Base-by-base conservation (phyloP, 371 early-diverging fungal species). In the Mucor plumbeus region DNA sequence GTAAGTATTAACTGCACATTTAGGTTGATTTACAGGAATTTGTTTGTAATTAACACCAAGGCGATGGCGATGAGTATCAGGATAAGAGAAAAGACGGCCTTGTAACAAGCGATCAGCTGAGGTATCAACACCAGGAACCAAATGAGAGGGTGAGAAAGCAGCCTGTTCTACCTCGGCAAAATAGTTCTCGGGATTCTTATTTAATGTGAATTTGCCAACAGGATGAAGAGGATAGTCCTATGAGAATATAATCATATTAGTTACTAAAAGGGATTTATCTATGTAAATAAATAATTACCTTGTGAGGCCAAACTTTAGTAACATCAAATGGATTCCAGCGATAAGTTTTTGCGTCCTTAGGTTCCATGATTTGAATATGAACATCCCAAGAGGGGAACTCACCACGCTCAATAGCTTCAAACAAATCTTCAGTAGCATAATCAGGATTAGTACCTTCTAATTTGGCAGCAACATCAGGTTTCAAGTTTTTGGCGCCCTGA, bases 241-340 rank as follows among this genome's bases (percentile, higher is more conserved):
- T 72, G 71, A 70, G 81, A 86, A 66, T 79, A 75, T 39, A 79
- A 59, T 17, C 71, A 63, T 26, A 9, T 21, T 15, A 65, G 21
- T 40, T 31, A 19, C 17, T 19, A 35, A 33, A 33, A 35, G 19
- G 14, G 14, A 15, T 14, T 0, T 53, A 26, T 13, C 5, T 10
- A 38, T 31, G 14, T 19, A 10, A 33, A 31, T 26, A 39, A 34
- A 38, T 7, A 57, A 11, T 67, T 76, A 78, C 78, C 71, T 83
- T 80, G 58, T 94, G 89, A 39, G 91, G 84, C 86, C 90, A 87
- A 48, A 92, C 86, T 85, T 94, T 95, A 73, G 95, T 95, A 60
- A 90, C 86, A 76, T 95, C 95, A 70, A 95, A 89, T 14, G 87
- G 79, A 66, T 94, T 89, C 79, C 84, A 94, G 26, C 85, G 85